phyloP scores from a whole-genome alignment of 129 eudicot genomes.

The Chrysanthemum seticuspe region DNA sequence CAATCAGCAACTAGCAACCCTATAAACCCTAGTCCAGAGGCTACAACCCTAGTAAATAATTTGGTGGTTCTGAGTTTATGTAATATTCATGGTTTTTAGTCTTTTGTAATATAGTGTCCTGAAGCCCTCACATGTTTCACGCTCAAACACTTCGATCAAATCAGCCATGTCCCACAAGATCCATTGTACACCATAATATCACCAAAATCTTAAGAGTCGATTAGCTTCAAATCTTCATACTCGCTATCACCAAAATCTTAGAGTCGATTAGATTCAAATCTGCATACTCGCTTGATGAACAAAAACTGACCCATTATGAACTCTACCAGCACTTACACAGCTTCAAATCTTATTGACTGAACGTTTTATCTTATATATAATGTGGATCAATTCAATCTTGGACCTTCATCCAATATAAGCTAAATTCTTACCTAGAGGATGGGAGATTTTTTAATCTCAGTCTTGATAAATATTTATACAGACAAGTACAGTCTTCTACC shows the following conservation, averaged over 20 bases:
- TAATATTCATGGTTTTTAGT: conserved; percentile 5
- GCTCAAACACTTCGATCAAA: conserved; percentile 5
- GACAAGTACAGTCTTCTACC: background rate
- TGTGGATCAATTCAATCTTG: conserved; percentile 10
- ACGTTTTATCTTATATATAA: background rate
- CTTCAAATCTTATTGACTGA: background rate
- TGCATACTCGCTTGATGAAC: background rate
- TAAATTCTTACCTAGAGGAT: background rate
- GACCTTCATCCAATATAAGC: conserved; percentile 4
- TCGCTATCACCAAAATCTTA: too few species aligned
- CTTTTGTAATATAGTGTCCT: background rate
- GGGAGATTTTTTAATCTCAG: background rate
- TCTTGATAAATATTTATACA: background rate
- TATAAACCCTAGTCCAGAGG: background rate
- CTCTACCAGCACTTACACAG: background rate
- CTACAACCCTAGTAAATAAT: background rate
- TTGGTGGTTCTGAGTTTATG: conserved; percentile 1
- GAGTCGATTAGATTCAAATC: background rate
- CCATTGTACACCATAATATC: too few species aligned
- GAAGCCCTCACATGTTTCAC: background rate
- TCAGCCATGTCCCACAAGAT: conserved; percentile 1
- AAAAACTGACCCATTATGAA: conserved; percentile 2
- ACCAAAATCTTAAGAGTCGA: too few species aligned
- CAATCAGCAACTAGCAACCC: too few species aligned
- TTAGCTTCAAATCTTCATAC: background rate